Evolutionary conservation across 345 rosid species (phyloP), one percentile per base, ranked within the genome.

Genomic region (Moricandia moricandioides): DNA sequence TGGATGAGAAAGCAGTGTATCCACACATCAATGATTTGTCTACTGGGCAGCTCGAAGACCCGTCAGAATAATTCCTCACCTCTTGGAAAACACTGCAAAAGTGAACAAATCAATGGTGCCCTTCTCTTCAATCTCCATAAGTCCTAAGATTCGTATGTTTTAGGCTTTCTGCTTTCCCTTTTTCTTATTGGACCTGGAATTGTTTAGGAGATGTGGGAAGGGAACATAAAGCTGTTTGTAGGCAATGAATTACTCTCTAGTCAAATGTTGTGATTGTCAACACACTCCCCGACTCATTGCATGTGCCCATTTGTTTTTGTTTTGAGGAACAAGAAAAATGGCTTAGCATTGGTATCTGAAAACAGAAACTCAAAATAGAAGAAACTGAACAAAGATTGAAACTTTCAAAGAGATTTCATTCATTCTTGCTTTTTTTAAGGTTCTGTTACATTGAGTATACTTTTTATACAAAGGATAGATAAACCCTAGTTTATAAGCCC

Each of bases 1-100:
- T 96, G 4, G 98, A 92, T 73, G 92, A 92, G 78, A 96, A 85
- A 81, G 98, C 96, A 62, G 81, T 79, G 12, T 96, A 92, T 82
- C 99, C 99, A 4, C 89, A 91, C 77, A 91, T 92, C 73, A 96
- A 84, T 5, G 85, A 92, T 78, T 74, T 96, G 67, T 84, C 97
- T 12, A 87, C 84, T 3, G 96, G 92, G 49, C 79, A 59, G 71
- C 89, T 96, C 0, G 97, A 89, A 85, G 91, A 89, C 70, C 88
- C 97, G 29, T 47, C 89, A 0, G 84, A 70, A 40, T 92, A 82
- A 89, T 35, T 18, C n/a, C 8, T 2, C 16, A 17, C 63, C 35
- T 49, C n/a, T 57, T 31, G 16, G 18, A 21, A 47, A 70, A n/a
- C 12, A 18, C 30, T 35, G 43, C 73, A 7, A 43, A 27, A 39